Evolutionary conservation across 768 basidiomycete species (phyloP).

Genomic region (Gyrodon lividus): DNA sequence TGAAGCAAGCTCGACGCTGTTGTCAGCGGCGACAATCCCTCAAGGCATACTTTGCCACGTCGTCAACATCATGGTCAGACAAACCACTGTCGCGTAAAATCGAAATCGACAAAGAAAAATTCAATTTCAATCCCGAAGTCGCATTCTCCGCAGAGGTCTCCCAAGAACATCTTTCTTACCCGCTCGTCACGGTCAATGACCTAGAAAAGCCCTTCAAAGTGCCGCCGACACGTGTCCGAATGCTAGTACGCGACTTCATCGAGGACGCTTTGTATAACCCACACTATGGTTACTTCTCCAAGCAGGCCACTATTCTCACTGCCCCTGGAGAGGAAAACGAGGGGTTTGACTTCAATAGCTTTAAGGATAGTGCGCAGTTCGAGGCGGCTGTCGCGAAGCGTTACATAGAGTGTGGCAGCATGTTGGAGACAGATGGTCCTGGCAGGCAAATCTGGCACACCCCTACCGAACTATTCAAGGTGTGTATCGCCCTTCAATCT

Average conservation of each 20-base stretch:
- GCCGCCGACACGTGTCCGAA: slow-evolving; percentile 82
- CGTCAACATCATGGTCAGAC: slow-evolving; percentile 13
- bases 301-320: slow-evolving; percentile 88
- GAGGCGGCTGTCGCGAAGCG: slow-evolving; percentile 75
- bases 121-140: slow-evolving; percentile 73
- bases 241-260: slow-evolving; percentile 95
- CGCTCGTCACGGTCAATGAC: slow-evolving; percentile 68
- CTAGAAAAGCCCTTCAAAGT: slow-evolving; percentile 47
- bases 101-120: slow-evolving; percentile 46
- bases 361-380: slow-evolving; percentile 74
- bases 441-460: slow-evolving; percentile 98
- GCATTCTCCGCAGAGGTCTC: slow-evolving; percentile 49
- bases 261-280: slow-evolving; percentile 98
- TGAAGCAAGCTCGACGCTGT: slow-evolving; percentile 17
- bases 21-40: slow-evolving; percentile 22
- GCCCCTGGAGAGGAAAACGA: slow-evolving; percentile 42
- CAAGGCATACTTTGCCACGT: slow-evolving; percentile 27
- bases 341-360: slow-evolving; percentile 62
- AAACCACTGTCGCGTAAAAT: slow-evolving; percentile 9
- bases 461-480: slow-evolving; percentile 96
- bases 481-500: slow-evolving; percentile 26
- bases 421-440: slow-evolving; percentile 57
- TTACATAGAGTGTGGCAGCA: slow-evolving; percentile 70
- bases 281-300: slow-evolving; percentile 95
- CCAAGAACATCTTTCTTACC: slow-evolving; percentile 48